phyloP scores from a whole-genome alignment of 192 early-diverging fungal genomes.

The Podila verticillata region DNA sequence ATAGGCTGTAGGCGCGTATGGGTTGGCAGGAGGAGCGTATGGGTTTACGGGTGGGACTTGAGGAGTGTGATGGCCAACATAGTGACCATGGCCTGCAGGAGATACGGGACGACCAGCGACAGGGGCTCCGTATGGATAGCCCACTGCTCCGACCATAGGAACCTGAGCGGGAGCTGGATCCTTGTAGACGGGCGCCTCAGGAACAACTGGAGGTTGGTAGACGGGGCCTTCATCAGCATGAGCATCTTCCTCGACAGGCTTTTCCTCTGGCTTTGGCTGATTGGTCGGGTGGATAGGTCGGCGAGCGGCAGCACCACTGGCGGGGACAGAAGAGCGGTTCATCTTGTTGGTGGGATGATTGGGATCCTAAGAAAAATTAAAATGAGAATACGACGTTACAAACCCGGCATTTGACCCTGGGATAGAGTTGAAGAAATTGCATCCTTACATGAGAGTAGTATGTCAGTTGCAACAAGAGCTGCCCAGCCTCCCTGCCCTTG shows the following conservation, averaged over 20 bases:
- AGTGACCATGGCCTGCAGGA: conserved; percentile 18
- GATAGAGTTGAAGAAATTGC: not conserved
- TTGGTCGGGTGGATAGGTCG: conserved; percentile 34
- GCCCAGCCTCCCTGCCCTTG: conserved; percentile 47
- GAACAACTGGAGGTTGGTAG: conserved; percentile 41
- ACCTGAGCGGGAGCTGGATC: conserved; percentile 9
- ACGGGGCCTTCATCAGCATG: conserved; percentile 42
- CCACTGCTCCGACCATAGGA: conserved; percentile 26
- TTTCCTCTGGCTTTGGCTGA: conserved; percentile 19
- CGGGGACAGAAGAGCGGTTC: conserved; percentile 13
- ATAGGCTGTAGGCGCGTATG: conserved; percentile 26
- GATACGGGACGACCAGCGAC: conserved; percentile 31
- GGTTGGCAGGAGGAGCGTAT: conserved; percentile 20
- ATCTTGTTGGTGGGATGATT: conserved; percentile 32
- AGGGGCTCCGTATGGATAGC: conserved; percentile 36
- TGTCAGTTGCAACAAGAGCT: conserved; percentile 40
- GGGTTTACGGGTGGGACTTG: conserved; percentile 27
- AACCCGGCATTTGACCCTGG: not conserved
- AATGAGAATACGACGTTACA: not conserved
- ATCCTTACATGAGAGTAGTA: conserved; percentile 42
- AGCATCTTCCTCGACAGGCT: conserved; percentile 20
- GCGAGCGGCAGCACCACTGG: conserved; percentile 11
- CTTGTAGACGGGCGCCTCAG: conserved; percentile 13
- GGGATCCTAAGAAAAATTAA: conserved; percentile 21
- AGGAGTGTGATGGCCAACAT: conserved; percentile 36